These are phyloP conservation scores for Rugonectria rugulosa DNA, from an alignment of 2,329 filamentous ascomycete genomes.

Conservation along the genomic window DNA sequence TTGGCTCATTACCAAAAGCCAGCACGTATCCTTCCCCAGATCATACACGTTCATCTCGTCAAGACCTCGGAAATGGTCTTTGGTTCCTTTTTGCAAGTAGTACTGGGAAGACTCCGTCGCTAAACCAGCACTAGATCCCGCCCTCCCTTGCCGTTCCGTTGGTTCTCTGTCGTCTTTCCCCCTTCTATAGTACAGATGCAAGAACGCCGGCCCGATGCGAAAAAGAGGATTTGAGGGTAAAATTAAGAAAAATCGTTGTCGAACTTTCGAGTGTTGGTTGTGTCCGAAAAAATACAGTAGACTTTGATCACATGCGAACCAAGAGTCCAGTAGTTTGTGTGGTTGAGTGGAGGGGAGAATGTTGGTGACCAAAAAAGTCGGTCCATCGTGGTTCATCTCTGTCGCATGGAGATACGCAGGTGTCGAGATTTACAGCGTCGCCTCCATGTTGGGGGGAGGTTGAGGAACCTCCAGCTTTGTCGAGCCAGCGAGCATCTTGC, in stretches of 20 bases:
- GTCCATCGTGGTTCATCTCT: slow-evolving; percentile 14
- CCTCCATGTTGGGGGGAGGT: slow-evolving; percentile 42
- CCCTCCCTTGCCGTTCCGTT: slow-evolving; percentile 25
- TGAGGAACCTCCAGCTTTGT: slow-evolving; percentile 53
- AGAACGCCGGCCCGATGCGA: slow-evolving; percentile 46
- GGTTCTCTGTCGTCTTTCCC: slow-evolving; percentile 13
- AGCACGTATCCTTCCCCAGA: slow-evolving; percentile 10
- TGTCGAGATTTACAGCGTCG: slow-evolving; percentile 37
- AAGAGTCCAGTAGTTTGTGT: slow-evolving; percentile 20
- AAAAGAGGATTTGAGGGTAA: slow-evolving; percentile 14
- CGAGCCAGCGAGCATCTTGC: slow-evolving; percentile 90
- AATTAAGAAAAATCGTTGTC: slow-evolving; percentile 30
- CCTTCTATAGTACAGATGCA: slow-evolving; percentile 42
- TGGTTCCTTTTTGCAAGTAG: slow-evolving; percentile 25
- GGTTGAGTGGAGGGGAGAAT: slow-evolving; percentile 39
- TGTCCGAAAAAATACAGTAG: slow-evolving; percentile 32
- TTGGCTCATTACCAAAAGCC: slow-evolving; percentile 1
- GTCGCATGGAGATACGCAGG: too few species aligned
- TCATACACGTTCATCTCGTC: slow-evolving; percentile 30
- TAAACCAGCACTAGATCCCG: slow-evolving; percentile 33
- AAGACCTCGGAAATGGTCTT: slow-evolving; percentile 24
- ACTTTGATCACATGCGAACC: slow-evolving; percentile 8
- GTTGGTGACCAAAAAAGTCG: slow-evolving; percentile 18
- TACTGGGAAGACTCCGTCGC: slow-evolving; percentile 31
- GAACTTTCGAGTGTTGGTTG: slow-evolving; percentile 22